Percentiles rank a stretch among this genome's conserved stretches.
phyloP scores from a whole-genome alignment of 2,329 filamentous ascomycete genomes.

The Ilyonectria mors-panacis region DNA sequence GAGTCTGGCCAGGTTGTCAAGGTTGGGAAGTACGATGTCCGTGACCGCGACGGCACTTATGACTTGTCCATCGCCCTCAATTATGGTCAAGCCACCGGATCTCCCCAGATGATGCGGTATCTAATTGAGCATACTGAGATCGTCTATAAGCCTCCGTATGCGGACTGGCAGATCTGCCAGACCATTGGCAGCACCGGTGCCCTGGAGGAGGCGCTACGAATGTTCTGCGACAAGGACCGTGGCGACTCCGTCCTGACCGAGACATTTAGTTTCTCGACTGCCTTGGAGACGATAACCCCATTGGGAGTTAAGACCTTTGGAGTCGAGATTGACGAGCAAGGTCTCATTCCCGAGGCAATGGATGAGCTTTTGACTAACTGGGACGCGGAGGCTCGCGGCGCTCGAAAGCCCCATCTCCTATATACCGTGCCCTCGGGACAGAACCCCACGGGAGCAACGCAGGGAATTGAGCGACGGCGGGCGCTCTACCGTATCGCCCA shows the following conservation, averaged over 20 bases:
- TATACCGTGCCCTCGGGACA: constrained; percentile 83
- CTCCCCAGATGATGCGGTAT: constrained; percentile 89
- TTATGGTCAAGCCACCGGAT: constrained; percentile 90
- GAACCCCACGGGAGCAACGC: constrained; percentile 92
- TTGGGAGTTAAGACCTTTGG: constrained; percentile 68
- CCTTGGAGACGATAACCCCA: constrained; percentile 70
- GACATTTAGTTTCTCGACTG: constrained; percentile 90
- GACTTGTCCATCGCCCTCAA: constrained; percentile 93
- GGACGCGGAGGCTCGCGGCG: constrained; percentile 61
- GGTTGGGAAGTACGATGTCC: constrained; percentile 88
- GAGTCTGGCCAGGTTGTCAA: constrained; percentile 72
- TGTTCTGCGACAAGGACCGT: constrained; percentile 79
- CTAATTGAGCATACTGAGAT: constrained; percentile 97
- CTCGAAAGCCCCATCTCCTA: constrained; percentile 67
- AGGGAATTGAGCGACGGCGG: constrained; percentile 75
- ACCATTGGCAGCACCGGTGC: constrained; percentile 89
- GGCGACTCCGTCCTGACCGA: constrained; percentile 88
- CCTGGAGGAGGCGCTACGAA: constrained; percentile 85
- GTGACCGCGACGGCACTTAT: constrained; percentile 66
- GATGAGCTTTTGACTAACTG: constrained; percentile 66
- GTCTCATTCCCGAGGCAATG: constrained; percentile 66
- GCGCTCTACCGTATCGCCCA: constrained; percentile 84
- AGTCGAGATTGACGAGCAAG: constrained; percentile 67
- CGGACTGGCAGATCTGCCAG: constrained; percentile 89
- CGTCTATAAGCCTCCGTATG: constrained; percentile 87